Evolutionary conservation across 768 basidiomycete species (phyloP).

Genomic region (Pleurotus salmoneostramineus): DNA sequence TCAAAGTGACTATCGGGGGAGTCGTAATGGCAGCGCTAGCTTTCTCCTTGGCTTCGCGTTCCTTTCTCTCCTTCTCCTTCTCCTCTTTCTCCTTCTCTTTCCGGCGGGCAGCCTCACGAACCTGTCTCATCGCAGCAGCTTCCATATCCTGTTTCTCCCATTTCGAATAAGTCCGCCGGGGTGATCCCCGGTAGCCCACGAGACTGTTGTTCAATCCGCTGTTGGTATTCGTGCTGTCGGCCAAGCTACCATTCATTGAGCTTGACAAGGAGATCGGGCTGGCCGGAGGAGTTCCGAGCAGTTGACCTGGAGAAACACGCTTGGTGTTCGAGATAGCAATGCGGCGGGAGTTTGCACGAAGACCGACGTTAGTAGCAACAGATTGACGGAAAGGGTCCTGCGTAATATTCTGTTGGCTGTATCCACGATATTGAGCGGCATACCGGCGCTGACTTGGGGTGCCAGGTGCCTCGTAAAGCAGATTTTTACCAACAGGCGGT

Average conservation of each 20-base stretch:
- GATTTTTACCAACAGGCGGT: conserved; percentile 50
- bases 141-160: conserved; percentile 88
- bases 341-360: conserved; percentile 33
- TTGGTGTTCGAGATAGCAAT: neutral
- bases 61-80: conserved; percentile 20
- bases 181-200: neutral
- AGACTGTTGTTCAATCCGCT: conserved; percentile 2
- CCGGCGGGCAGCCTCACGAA: conserved; percentile 46
- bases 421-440: conserved; percentile 26
- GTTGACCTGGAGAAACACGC: conserved; percentile 2
- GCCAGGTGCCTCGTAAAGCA: conserved; percentile 64
- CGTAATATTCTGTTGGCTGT: conserved; percentile 17
- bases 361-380: conserved; percentile 35
- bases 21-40: conserved; percentile 14
- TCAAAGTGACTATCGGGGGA: conserved; percentile 16
- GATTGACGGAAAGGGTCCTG: conserved; percentile 42
- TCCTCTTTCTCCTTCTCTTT: conserved; percentile 27
- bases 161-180: conserved; percentile 54
- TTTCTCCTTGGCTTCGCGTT: conserved; percentile 25
- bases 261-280: conserved; percentile 5
- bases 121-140: conserved; percentile 71
- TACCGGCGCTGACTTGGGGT: conserved; percentile 32
- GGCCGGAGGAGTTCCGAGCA: conserved; percentile 15
- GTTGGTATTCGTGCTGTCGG: conserved; percentile 53
- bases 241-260: conserved; percentile 20